Base-by-base conservation (phyloP, 352 stramenopile species). In the Ochromonadaceae sp. region DNA sequence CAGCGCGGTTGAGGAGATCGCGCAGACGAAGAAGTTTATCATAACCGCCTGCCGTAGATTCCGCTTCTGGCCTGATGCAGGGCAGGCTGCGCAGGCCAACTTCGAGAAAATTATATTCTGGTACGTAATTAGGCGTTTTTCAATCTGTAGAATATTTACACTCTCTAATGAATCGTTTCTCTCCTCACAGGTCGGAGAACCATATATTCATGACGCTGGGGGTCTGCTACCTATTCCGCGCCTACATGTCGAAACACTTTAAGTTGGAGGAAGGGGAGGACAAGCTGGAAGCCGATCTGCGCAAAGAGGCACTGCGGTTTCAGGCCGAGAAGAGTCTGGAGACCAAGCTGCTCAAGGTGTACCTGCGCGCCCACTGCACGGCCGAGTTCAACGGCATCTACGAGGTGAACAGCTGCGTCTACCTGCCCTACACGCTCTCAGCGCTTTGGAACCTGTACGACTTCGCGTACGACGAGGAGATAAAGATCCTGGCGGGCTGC, bases 151-250 rank as follows among this genome's bases (percentile, higher is more conserved):
- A n/a, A n/a, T n/a, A n/a, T n/a, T n/a, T n/a, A n/a, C n/a, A n/a
- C n/a, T n/a, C n/a, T n/a, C n/a, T n/a, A n/a, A n/a, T n/a, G n/a
- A n/a, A n/a, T n/a, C n/a, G n/a, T n/a, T n/a, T n/a, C n/a, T n/a
- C n/a, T n/a, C n/a, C n/a, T n/a, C n/a, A n/a, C n/a, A n/a, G 55
- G 55, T 63, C 55, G 9, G 55, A 63, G 26, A 63, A 52, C 31
- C 55, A 63, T 63, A 44, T 63, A 2, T 63, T 63, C 52, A 63
- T 63, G 55, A 50, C 34, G n/a, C 41, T 63, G 15, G 7, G 20
- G 4, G 36, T 28, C 20, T n/a, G 26, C 9, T 47, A 34, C 14
- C 40, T 63, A 38, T 63, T 26, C 28, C 9, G 9, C 9, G 15
- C 14, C 9, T 34, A 52, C 28, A 7, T 9, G 7, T 34, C 15